A percentile compares a stretch with the other conserved stretches of the same genome.
Conservation (phyloP, 306 rosid species). For the Trifolium pratense region DNA sequence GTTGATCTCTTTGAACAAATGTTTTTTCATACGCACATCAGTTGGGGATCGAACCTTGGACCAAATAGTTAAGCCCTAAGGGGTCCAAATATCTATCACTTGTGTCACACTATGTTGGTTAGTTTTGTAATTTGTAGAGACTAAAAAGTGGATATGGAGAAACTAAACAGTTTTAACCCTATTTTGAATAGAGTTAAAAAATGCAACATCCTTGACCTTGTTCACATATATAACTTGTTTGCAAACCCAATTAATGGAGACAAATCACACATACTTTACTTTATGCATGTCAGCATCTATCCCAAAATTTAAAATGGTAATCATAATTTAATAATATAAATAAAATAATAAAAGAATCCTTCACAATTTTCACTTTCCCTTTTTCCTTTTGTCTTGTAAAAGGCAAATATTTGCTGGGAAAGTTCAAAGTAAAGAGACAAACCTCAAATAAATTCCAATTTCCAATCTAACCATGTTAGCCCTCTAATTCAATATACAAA, state of each 20-base stretch:
- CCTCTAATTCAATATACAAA: neutral
- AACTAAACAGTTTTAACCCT: no score
- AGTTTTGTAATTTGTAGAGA: no score
- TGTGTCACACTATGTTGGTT: no score
- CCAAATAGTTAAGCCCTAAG: no score
- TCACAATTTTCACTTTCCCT: neutral
- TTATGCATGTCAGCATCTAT: neutral
- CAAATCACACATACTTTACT: neutral
- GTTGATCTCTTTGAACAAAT: no score
- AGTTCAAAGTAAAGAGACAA: neutral
- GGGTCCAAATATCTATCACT: no score
- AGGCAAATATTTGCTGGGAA: neutral
- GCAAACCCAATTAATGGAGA: neutral
- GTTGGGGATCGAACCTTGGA: no score
- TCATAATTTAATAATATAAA: neutral
- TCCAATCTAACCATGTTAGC: constrained; percentile 8
- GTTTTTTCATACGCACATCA: no score
- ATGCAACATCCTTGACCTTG: neutral
- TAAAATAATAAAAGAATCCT: neutral
- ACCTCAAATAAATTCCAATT: neutral
- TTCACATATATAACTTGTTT: neutral
- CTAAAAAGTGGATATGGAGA: no score
- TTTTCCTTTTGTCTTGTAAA: neutral
- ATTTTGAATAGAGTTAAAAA: neutral
- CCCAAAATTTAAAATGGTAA: neutral